Base-by-base conservation (phyloP, 768 basidiomycete genomes). In the Paxillus involutus region DNA sequence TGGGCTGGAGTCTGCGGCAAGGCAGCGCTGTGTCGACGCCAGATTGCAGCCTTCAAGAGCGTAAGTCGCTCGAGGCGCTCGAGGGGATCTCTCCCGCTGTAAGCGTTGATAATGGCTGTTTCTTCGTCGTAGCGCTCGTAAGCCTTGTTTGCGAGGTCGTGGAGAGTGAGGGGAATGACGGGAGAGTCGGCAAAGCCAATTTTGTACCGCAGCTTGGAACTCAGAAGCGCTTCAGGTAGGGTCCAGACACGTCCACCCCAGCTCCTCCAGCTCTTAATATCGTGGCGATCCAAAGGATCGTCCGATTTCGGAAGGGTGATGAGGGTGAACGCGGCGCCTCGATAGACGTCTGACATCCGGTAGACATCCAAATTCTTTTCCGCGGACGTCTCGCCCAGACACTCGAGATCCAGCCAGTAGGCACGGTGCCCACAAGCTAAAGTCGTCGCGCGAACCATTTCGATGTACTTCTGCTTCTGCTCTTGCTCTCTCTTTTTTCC, bases 371-470 rank as follows among this genome's bases (percentile, higher is more conserved):
- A 8, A 19, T 62, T 61, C 41, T 55, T 61, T 29, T 62, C 59
- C n/a, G 53, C 50, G 6, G 44, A 29, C 13, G 49, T 51, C 30
- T 60, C 26, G 7, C 58, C 58, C 32, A 59, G 9, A 26, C 61
- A 63, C 29, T 63, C 62, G 46, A 60, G 12, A 37, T 63, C 62
- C 21, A 55, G 47, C 62, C 62, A 63, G 42, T 63, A 63, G 5
- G 62, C 62, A 4, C 55, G 2, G 24, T 49, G 47, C 6, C 39
- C 41, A 26, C 40, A 36, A 19, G 19, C 51, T 26, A 59, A 40
- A 12, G 49, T 41, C 4, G 44, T 45, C 3, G 29, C 17, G 7
- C 55, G 59, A 41, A 63, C 49, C 35, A 48, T 53, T 4, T 53
- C 44, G 7, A 19, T 51, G 12, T 63, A 63, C 7, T 10, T 4